These are phyloP conservation scores for Chloranthus sessilifolius DNA, from an alignment of 164 flowering plant species.

Conservation along the genomic window DNA sequence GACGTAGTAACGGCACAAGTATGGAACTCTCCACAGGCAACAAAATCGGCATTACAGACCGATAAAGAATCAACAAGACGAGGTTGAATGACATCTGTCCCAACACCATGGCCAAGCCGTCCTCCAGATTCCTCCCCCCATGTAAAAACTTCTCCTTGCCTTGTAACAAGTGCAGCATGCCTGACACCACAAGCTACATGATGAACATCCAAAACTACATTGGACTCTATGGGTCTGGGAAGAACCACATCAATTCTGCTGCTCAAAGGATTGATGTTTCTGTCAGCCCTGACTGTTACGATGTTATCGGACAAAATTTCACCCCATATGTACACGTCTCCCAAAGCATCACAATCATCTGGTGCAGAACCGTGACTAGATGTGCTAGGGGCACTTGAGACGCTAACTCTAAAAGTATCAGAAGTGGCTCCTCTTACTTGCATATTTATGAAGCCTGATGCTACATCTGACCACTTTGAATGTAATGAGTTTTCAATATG, in stretches of 20 bases:
- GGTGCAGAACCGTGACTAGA: constrained; percentile 84
- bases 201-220: constrained; percentile 68
- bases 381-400: constrained; percentile 79
- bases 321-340: constrained; percentile 85
- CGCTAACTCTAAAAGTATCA: constrained; percentile 69
- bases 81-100: constrained; percentile 48
- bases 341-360: constrained; percentile 75
- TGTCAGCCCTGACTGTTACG: constrained; percentile 46
- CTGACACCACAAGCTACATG: constrained; percentile 73
- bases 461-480: constrained; percentile 61
- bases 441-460: constrained; percentile 55
- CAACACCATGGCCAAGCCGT: constrained; percentile 72
- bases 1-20: constrained; percentile 65
- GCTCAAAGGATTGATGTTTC: constrained; percentile 28
- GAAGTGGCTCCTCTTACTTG: constrained; percentile 61
- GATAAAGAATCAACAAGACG: constrained; percentile 60
- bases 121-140: constrained; percentile 93
- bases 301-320: constrained; percentile 54
- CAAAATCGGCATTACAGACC: constrained; percentile 42
- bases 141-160: constrained; percentile 83
- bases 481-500: too few species aligned
- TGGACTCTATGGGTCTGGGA: constrained; percentile 70
- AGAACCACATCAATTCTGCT: constrained; percentile 58
- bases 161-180: constrained; percentile 73
- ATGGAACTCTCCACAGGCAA: constrained; percentile 77